Percentiles rank a stretch among this genome's conserved stretches.
phyloP scores from a whole-genome alignment of 257 asterid species.

The Solanum appendiculatum region DNA sequence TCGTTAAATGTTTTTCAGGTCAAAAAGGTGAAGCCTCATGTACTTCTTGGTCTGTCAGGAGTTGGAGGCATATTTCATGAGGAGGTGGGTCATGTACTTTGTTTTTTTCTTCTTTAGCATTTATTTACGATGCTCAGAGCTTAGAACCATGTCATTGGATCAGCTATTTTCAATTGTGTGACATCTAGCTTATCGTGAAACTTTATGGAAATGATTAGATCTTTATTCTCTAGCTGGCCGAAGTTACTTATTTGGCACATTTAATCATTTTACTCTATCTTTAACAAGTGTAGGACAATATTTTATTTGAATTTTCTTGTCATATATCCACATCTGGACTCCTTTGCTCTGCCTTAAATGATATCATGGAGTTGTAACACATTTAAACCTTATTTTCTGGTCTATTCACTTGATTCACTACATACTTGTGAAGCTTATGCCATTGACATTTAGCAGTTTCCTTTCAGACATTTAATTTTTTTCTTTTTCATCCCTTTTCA shows the following conservation, averaged over 20 bases:
- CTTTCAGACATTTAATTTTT: neutral
- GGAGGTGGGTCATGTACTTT: slow-evolving; percentile 43
- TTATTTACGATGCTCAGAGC: neutral
- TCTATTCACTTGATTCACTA: neutral
- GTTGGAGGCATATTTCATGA: slow-evolving; percentile 86
- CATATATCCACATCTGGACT: neutral
- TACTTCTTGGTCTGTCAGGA: slow-evolving; percentile 98
- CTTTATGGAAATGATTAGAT: neutral
- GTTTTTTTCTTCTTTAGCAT: neutral
- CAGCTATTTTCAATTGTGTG: neutral
- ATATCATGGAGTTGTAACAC: neutral
- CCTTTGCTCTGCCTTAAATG: neutral
- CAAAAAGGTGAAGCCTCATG: slow-evolving; percentile 89
- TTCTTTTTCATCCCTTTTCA: neutral
- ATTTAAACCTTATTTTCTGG: neutral
- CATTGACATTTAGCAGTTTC: neutral
- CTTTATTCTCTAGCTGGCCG: neutral
- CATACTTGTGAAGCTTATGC: neutral
- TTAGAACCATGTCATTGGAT: neutral
- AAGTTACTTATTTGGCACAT: neutral
- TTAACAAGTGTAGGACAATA: neutral
- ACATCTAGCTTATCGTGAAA: neutral
- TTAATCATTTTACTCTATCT: neutral
- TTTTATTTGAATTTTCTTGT: neutral
- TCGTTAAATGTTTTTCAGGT: slow-evolving; percentile 48